Evolutionary conservation across 768 basidiomycete species (phyloP), one percentile per base, ranked within the genome.

Genomic region (Chalciporus pseudorubinellus): DNA sequence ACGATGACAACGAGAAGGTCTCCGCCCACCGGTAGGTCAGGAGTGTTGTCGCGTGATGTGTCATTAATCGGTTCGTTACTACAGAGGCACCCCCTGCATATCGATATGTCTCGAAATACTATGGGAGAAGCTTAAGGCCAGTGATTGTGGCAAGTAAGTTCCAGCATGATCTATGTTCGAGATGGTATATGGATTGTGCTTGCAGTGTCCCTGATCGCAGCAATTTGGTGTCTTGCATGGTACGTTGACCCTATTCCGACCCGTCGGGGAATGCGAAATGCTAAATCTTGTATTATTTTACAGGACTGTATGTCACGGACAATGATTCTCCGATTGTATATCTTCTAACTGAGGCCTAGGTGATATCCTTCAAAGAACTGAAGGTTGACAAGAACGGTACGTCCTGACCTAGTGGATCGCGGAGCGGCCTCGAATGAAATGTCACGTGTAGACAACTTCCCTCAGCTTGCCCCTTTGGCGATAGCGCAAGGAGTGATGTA

Each of bases 201-300:
- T 26, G 9, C 26, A 77, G 76, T 66, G 44, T 71, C 77, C 2
- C 52, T 77, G 39, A 28, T 84, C 20, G 73, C 71, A 20, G 80
- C 77, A 6, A 49, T 89, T 14, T 90, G 86, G 83, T 60, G 78
- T 20, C 67, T 90, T 9, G 68, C 81, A 52, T 79, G 78, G 88
- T 89, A 65, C 68, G 87, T 76, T 16, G 40, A 1, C 29, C 6
- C 33, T 18, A 22, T 13, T 20, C 2, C 29, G 10, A 3, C 14
- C 4, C n/a, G 12, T 36, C 34, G 14, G 34, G n/a, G 19, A 18
- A 38, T 22, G n/a, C 28, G 26, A 31, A 8, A 14, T 29, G 26
- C 43, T 39, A 34, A 45, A 10, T 3, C 28, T 3, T 2, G 6
- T n/a, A 19, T 19, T 29, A 18, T 5, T 0, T 33, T 48, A 6